Evolutionary conservation across 2,329 filamentous ascomycete species (phyloP).

Genomic region (Alternaria tenuissima): DNA sequence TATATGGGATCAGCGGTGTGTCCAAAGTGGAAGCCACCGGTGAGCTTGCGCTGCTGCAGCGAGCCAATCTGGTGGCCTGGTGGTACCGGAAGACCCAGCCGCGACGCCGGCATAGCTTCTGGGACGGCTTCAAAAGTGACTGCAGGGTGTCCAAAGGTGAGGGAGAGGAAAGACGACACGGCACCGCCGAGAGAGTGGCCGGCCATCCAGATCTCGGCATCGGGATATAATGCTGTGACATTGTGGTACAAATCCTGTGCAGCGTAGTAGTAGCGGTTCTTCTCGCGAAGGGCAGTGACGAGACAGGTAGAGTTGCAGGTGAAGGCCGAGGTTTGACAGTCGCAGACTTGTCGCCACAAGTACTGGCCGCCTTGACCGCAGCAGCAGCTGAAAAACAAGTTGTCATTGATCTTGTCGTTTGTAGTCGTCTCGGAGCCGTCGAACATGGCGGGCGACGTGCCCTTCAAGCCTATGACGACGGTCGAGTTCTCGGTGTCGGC

Average conservation of each 20-base stretch:
- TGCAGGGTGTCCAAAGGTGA: conserved; percentile 90
- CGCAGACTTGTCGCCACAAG: conserved; percentile 90
- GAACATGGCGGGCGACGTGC: conserved; percentile 86
- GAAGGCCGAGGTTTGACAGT: conserved; percentile 87
- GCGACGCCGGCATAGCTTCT: conserved; percentile 84
- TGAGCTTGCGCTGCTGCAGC: conserved; percentile 69
- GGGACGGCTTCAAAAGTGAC: conserved; percentile 94
- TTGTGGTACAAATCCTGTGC: conserved; percentile 91
- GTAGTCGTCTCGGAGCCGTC: conserved; percentile 97
- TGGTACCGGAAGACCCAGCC: conserved; percentile 85
- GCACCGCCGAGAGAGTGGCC: conserved; percentile 94
- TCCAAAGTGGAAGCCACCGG: conserved; percentile 88
- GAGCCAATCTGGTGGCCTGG: conserved; percentile 76
- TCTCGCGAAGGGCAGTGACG: conserved; percentile 73
- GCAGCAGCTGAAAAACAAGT: conserved; percentile 97
- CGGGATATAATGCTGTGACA: conserved; percentile 85
- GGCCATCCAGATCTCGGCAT: conserved; percentile 84
- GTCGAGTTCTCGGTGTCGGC: conserved; percentile 86
- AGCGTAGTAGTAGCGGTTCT: conserved; percentile 91
- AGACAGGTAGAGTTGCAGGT: conserved; percentile 94
- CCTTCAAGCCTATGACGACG: conserved; percentile 90
- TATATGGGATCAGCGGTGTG: conserved; percentile 96
- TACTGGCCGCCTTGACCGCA: conserved; percentile 92
- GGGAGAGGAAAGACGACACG: conserved; percentile 83
- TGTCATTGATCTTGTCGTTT: conserved; percentile 97